These are phyloP conservation scores for Kwoniella bestiolae DNA, from an alignment of 768 basidiomycete genomes.

Conservation along the genomic window DNA sequence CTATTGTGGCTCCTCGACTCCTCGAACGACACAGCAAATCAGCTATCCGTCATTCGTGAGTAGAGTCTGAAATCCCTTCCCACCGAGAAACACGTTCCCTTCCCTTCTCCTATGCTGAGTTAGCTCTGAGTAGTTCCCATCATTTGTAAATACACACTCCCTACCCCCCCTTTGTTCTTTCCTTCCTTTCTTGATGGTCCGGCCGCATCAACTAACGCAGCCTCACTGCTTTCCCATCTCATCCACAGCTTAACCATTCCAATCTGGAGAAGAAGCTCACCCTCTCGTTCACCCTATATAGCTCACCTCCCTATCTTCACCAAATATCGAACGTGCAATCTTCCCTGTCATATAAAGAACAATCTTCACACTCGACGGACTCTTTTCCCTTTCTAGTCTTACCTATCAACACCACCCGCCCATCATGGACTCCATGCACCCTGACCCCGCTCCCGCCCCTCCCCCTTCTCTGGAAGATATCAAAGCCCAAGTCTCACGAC, in stretches of 20 bases:
- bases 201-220: neutral
- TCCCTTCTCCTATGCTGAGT: neutral
- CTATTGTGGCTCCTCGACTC: no score
- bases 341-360: neutral
- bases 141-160: neutral
- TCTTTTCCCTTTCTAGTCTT: neutral
- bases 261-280: constrained; percentile 8
- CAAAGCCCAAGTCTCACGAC: constrained; percentile 69
- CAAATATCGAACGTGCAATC: neutral
- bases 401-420: neutral
- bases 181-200: constrained; percentile 6
- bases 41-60: neutral
- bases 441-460: constrained; percentile 52
- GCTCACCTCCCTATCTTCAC: neutral
- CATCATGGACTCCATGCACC: constrained; percentile 56
- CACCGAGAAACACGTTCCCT: neutral
- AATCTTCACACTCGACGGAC: neutral
- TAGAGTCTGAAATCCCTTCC: neutral
- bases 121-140: neutral
- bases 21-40: no score
- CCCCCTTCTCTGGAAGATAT: constrained; percentile 65
- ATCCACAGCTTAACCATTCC: neutral
- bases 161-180: neutral
- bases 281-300: neutral
- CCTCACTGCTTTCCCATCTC: neutral